A percentile compares a stretch with the other conserved stretches of the same genome.
Conservation (phyloP, 495 filamentous ascomycete species). For the Lepidopterella palustris region DNA sequence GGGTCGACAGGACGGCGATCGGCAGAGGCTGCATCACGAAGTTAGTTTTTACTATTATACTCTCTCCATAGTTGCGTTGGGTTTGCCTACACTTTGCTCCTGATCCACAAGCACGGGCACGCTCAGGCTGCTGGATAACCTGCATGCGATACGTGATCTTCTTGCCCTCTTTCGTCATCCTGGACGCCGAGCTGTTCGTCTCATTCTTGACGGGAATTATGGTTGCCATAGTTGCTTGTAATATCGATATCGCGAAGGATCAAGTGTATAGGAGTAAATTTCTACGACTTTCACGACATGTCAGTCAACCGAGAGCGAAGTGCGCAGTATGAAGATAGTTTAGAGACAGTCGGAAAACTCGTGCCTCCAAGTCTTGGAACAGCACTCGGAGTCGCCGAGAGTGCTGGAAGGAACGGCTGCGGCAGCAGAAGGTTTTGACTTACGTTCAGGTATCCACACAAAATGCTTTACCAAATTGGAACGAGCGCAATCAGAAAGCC, state of each 20-base stretch:
- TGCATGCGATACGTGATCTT: slow-evolving; percentile 73
- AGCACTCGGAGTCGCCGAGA: background rate
- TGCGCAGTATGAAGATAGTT: background rate
- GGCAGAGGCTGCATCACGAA: slow-evolving; percentile 62
- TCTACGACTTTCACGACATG: background rate
- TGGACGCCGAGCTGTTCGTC: slow-evolving; percentile 50
- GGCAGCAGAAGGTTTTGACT: background rate
- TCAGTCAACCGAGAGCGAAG: background rate
- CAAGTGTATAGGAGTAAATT: background rate
- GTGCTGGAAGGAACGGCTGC: background rate
- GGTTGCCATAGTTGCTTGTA: slow-evolving; percentile 34
- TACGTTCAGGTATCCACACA: background rate
- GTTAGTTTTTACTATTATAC: background rate
- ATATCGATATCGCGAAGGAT: background rate
- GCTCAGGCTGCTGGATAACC: slow-evolving; percentile 91
- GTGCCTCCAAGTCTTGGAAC: background rate
- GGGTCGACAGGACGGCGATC: slow-evolving; percentile 96
- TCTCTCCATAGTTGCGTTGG: background rate
- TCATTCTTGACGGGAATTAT: slow-evolving; percentile 51
- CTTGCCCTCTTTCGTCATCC: slow-evolving; percentile 72
- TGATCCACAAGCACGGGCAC: slow-evolving; percentile 91
- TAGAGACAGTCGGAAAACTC: background rate
- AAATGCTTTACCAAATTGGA: background rate
- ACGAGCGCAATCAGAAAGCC: background rate
- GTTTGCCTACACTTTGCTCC: slow-evolving; percentile 81